phyloP scores from a whole-genome alignment of 495 filamentous ascomycete species.

The Penicillium bialowiezense region DNA sequence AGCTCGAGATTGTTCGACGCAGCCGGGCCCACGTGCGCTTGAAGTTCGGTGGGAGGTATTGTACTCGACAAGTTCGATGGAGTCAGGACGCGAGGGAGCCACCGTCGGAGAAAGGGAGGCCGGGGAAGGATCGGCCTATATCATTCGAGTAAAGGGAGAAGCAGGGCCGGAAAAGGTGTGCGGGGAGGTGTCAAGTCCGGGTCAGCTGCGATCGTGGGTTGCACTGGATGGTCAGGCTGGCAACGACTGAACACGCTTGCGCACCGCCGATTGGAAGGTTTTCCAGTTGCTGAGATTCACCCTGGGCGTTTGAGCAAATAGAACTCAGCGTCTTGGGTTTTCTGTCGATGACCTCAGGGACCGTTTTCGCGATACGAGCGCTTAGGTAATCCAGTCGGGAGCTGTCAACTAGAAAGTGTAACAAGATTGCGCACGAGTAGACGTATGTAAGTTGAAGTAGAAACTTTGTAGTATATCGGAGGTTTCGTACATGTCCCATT shows the following conservation, averaged over 20 bases:
- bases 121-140: constrained; percentile 18
- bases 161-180: constrained; percentile 8
- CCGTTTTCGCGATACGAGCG: constrained; percentile 15
- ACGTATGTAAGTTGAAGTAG: background rate
- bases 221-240: constrained; percentile 22
- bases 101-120: constrained; percentile 23
- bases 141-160: constrained; percentile 9
- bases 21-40: constrained; percentile 3
- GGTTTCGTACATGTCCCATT: background rate
- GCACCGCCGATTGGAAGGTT: background rate
- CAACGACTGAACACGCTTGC: constrained; percentile 1
- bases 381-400: constrained; percentile 19
- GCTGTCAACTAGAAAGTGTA: too few species aligned
- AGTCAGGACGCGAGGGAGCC: constrained; percentile 24
- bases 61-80: constrained; percentile 40
- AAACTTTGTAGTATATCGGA: background rate
- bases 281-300: constrained; percentile 1
- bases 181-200: constrained; percentile 14
- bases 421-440: too few species aligned
- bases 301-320: constrained; percentile 7
- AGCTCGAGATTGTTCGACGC: background rate
- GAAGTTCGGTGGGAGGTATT: constrained; percentile 15
- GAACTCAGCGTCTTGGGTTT: background rate
- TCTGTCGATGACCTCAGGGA: constrained; percentile 18
- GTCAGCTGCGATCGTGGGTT: constrained; percentile 24